A percentile compares a stretch with the other conserved stretches of the same genome.
Conservation (phyloP, 495 filamentous ascomycete species). For the Emericellopsis terricola region DNA sequence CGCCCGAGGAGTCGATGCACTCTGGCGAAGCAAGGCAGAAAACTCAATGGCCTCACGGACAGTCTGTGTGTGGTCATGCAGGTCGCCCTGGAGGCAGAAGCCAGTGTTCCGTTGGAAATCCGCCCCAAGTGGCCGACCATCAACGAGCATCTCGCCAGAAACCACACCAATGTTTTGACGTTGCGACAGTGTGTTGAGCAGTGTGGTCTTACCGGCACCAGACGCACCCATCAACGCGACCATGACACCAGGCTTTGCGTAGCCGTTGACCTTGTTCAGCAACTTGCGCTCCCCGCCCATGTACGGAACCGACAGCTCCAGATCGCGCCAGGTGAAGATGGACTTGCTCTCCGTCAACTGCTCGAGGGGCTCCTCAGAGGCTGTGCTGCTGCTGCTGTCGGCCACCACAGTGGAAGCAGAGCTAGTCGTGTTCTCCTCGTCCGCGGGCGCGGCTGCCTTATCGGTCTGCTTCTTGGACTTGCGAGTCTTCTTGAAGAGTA, state of each 20-base stretch:
- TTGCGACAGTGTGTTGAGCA: slow-evolving; percentile 55
- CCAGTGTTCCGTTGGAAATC: slow-evolving; percentile 57
- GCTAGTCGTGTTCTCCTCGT: neutral
- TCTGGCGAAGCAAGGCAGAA: slow-evolving; percentile 64
- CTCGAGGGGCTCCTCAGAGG: slow-evolving; percentile 30
- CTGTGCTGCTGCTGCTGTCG: neutral
- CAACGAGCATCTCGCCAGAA: slow-evolving; percentile 55
- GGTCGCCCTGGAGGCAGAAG: slow-evolving; percentile 74
- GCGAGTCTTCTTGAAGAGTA: slow-evolving; percentile 51
- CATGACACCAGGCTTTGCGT: slow-evolving; percentile 62
- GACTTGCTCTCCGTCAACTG: slow-evolving; percentile 41
- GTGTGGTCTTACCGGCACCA: slow-evolving; percentile 62
- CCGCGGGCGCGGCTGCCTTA: slow-evolving; percentile 8
- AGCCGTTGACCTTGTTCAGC: slow-evolving; percentile 50
- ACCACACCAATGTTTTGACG: slow-evolving; percentile 57
- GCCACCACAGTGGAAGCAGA: neutral
- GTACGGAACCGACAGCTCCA: slow-evolving; percentile 57
- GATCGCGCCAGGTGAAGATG: slow-evolving; percentile 59
- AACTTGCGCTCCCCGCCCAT: slow-evolving; percentile 50
- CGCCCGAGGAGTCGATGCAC: slow-evolving; percentile 35
- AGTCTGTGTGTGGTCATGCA: slow-evolving; percentile 65
- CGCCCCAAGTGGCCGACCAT: slow-evolving; percentile 51
- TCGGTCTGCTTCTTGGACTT: slow-evolving; percentile 34
- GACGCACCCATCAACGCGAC: slow-evolving; percentile 65
- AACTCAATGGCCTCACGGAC: slow-evolving; percentile 72